Base-by-base conservation (phyloP, 106 monocot genomes). In the Allium sativum region DNA sequence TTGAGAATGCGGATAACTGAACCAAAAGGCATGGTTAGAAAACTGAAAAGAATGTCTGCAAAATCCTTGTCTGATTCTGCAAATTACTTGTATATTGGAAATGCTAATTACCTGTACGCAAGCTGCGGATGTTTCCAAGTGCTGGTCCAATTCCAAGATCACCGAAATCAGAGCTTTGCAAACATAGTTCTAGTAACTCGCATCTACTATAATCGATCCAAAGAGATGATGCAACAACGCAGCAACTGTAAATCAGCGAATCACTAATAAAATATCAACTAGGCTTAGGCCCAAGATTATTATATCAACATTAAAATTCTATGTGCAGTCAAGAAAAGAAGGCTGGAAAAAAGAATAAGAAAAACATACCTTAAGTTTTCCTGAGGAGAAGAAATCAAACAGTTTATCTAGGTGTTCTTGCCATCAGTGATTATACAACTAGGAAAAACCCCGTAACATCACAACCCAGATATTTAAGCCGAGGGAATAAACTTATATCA, bases 341-440 rank as follows among this genome's bases (percentile, higher is more conserved):
- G 21, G 48, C 4, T 64, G 50, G 31, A 4, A 0, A 21, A 11
- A 16, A 48, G 46, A 65, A n/a, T n/a, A n/a, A n/a, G n/a, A n/a
- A n/a, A 46, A 74, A 22, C 48, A 57, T 84, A 96, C 96, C 87
- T 96, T 87, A 44, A 96, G 84, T 52, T 91, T 96, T 68, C 96
- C 84, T 9, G 91, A 55, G 18, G 79, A 71, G 77, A 74, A 87
- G 9, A 96, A 78, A 78, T 88, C 80, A 74, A 90, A 79, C 18
- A 96, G 79, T 55, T 21, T 84, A 56, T 80, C 79, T 45, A 96
- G 52, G 73, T 96, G 90, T 73, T 91, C 71, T 69, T 85, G 72
- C 81, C 75, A 96, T 45, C 87, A 55, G 61, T 78, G 77, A 57
- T 75, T 67, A 77, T 91, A 80, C 51, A 68, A 82, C 52, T 64